Percentiles rank a stretch among this genome's conserved stretches.
Conservation (phyloP, 306 rosid species). For the Fragaria vesca region DNA sequence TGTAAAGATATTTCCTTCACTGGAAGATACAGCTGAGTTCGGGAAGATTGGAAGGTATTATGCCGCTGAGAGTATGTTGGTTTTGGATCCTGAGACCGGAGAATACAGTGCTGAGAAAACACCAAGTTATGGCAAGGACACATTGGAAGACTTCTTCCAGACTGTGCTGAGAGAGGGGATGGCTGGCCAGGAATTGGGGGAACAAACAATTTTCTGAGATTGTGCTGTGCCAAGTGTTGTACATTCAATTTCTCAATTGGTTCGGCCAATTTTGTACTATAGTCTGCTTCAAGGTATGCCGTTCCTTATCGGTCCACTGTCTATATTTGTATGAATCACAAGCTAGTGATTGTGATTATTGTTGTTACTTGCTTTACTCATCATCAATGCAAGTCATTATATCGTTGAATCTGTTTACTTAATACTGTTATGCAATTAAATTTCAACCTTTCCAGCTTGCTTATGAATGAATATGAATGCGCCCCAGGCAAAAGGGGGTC, state of each 20-base stretch:
- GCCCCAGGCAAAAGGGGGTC: background rate
- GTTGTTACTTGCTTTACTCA: background rate
- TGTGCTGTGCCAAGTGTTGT: slow-evolving; percentile 10
- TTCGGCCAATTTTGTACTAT: slow-evolving; percentile 41
- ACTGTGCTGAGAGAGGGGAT: slow-evolving; percentile 85
- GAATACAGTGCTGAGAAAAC: slow-evolving; percentile 86
- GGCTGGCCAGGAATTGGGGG: slow-evolving; percentile 97
- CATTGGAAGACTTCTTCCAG: slow-evolving; percentile 81
- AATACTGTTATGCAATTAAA: background rate
- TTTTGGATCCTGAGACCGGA: slow-evolving; percentile 84
- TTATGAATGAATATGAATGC: background rate
- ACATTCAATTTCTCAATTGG: slow-evolving; percentile 24
- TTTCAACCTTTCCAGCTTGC: background rate
- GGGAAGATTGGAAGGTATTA: slow-evolving; percentile 97
- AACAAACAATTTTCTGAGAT: slow-evolving; percentile 64
- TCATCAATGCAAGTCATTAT: background rate
- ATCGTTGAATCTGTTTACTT: slow-evolving; percentile 2
- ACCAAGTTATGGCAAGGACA: slow-evolving; percentile 92
- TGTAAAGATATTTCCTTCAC: slow-evolving; percentile 69
- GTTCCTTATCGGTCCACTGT: slow-evolving; percentile 13
- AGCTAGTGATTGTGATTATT: slow-evolving; percentile 23
- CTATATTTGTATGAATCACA: slow-evolving; percentile 33
- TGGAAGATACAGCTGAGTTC: slow-evolving; percentile 91
- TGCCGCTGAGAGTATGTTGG: slow-evolving; percentile 94
- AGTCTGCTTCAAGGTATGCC: slow-evolving; percentile 24